Evolutionary conservation across 805 yeast species (phyloP), one percentile per base, ranked within the genome.

Genomic region (Metschnikowia corniflorae): DNA sequence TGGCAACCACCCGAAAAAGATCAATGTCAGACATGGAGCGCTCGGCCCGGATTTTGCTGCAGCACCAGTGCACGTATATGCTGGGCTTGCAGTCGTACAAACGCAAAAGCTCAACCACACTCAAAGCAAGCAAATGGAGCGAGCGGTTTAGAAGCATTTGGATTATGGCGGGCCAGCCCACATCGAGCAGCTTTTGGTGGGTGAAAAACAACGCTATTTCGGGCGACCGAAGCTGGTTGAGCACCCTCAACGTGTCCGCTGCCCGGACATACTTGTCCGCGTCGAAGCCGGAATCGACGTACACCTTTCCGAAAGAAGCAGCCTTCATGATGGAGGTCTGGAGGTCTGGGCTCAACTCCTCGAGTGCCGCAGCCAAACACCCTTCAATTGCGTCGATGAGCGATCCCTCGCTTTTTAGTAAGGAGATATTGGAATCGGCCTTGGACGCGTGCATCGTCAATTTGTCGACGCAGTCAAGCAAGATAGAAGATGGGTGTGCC

Each of bases 231-330:
- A 91, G 58, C 23, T 79, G 76, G 51, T 89, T 91, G 36, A 88
- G 63, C 1, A 87, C 77, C 44, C 86, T 71, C 16, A 87, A 50
- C 23, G 63, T 64, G 48, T 80, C 72, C 43, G 89, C 70, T 2
- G 78, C 74, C n/a, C 68, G 67, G 3, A 86, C 75, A 49, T 82
- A 86, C 30, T 68, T 61, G 39, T 75, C 75, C 3, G 88, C 68
- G 51, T 64, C 50, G 35, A 80, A 80, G 49, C 71, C 76, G 3
- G 68, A 53, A 7, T 73, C 76, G 29, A 49, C 57, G 33, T 75
- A 68, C 0, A 85, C 71, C 49, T 91, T 93, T 1, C 97, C 98
- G 61, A 89, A 86, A 0, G 85, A 68, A 0, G 89, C 95, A 2
- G 96, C 95, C 35, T 78, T 72, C 25, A 93, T 60, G 7, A 91